phyloP scores from a whole-genome alignment of 179 eudicot species.

The Camellia oleifera region DNA sequence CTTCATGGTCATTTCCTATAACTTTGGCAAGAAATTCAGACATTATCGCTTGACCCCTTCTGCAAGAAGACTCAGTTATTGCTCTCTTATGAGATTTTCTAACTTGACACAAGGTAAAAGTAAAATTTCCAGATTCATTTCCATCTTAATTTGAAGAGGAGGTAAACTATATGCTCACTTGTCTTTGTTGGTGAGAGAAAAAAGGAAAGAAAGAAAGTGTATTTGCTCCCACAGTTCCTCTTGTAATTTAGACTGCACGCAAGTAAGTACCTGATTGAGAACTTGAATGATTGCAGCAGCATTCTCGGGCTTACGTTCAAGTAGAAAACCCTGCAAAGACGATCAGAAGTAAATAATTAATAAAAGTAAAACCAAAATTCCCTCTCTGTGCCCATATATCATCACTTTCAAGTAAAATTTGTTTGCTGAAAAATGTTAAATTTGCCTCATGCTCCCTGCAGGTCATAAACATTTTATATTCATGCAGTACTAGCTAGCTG shows the following conservation, averaged over 20 bases:
- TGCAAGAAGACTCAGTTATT: neutral
- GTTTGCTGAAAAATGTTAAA: neutral
- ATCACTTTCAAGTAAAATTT: neutral
- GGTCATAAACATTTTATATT: neutral
- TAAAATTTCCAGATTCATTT: neutral
- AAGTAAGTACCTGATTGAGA: constrained; percentile 52
- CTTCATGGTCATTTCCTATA: neutral
- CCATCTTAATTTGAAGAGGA: neutral
- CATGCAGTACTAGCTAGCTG: neutral
- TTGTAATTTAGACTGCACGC: neutral
- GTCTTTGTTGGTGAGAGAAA: neutral
- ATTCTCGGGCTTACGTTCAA: constrained; percentile 70
- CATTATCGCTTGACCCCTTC: neutral
- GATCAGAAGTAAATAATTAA: neutral
- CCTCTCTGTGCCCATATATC: neutral
- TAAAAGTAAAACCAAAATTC: neutral
- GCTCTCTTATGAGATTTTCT: neutral
- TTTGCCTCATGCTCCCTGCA: neutral
- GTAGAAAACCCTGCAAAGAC: constrained; percentile 66
- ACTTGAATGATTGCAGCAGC: constrained; percentile 74
- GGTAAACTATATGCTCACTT: neutral
- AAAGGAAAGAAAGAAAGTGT: neutral
- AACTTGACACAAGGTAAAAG: neutral
- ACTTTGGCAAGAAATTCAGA: neutral
- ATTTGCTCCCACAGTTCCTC: neutral